These are phyloP conservation scores for Baudoinia panamericana DNA, from an alignment of 495 filamentous ascomycete genomes.

Conservation along the genomic window DNA sequence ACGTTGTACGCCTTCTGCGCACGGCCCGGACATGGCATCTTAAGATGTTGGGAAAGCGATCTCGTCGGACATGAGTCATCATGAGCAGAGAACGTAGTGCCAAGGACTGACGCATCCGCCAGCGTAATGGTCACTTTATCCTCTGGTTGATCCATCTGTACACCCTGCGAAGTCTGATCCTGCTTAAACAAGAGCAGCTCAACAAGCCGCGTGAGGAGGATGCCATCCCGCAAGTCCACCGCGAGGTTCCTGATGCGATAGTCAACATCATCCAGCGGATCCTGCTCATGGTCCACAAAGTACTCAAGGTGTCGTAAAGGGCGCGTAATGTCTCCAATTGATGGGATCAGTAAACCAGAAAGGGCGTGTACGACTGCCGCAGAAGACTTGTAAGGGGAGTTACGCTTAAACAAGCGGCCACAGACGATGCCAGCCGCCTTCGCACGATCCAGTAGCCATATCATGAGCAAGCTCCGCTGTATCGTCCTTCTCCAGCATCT, in stretches of 20 bases:
- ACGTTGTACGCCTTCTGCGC: conserved; percentile 50
- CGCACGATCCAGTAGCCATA: conserved; percentile 45
- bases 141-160: conserved; percentile 18
- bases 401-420: conserved; percentile 34
- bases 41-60: conserved; percentile 45
- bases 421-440: conserved; percentile 30
- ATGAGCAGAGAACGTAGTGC: conserved; percentile 22
- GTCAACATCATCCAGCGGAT: conserved; percentile 45
- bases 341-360: conserved; percentile 42
- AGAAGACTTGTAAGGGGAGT: conserved; percentile 46
- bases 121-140: conserved; percentile 31
- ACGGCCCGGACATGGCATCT: conserved; percentile 44
- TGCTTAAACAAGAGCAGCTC: conserved; percentile 44
- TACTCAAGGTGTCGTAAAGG: conserved; percentile 45
- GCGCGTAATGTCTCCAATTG: conserved; percentile 44
- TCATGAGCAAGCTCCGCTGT: conserved; percentile 47
- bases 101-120: conserved; percentile 29
- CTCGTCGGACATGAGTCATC: conserved; percentile 20
- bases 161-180: not conserved
- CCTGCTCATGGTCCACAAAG: conserved; percentile 40
- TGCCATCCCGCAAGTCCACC: conserved; percentile 51
- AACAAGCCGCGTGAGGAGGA: conserved; percentile 46
- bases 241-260: conserved; percentile 49
- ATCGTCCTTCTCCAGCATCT: conserved; percentile 43
- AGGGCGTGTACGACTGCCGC: conserved; percentile 40